Evolutionary conservation across 129 eudicot genomes (phyloP).

Genomic region (Erigeron canadensis): DNA sequence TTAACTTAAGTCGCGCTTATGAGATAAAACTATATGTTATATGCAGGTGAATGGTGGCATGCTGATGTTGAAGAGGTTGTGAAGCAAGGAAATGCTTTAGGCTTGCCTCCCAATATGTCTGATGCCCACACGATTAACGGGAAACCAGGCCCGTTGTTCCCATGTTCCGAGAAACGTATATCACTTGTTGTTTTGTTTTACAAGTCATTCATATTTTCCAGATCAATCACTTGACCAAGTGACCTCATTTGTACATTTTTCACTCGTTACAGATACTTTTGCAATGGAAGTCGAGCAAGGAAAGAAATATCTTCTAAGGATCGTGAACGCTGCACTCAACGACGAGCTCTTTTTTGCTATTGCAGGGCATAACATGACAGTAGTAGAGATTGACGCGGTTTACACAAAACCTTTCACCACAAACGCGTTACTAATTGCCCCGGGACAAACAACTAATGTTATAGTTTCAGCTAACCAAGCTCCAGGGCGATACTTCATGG

Average conservation of each 20-base stretch:
- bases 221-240: no score
- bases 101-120: not conserved
- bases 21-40: not conserved
- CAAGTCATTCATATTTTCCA: no score
- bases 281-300: not conserved
- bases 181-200: not conserved
- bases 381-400: not conserved
- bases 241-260: no score
- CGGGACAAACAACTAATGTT: not conserved
- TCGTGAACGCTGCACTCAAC: not conserved
- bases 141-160: not conserved
- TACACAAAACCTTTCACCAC: not conserved
- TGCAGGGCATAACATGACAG: not conserved
- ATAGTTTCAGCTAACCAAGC: conserved; percentile 29
- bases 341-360: not conserved
- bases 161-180: not conserved
- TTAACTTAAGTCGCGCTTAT: no score
- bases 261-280: not conserved
- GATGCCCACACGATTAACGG: not conserved
- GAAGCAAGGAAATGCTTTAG: not conserved
- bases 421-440: not conserved
- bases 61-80: not conserved
- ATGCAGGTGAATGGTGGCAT: conserved; percentile 5
- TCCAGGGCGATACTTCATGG: conserved; percentile 32
- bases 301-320: not conserved